Evolutionary conservation across 345 rosid species (phyloP), one percentile per base, ranked within the genome.

Genomic region (Leavenworthia alabamica): DNA sequence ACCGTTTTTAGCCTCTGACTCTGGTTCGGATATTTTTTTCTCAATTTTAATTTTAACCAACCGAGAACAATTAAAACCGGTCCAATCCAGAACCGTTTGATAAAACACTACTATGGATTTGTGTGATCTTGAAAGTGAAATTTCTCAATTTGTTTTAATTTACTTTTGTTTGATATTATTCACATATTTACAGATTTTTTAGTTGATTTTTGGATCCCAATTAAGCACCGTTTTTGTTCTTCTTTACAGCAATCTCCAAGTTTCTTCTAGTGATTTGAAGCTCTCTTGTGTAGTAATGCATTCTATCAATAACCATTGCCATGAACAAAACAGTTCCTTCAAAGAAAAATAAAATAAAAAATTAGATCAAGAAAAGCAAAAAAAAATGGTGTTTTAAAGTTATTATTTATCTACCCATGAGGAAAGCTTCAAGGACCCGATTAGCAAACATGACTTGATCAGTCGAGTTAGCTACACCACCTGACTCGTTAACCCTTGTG

Each of bases 281-380:
- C 66, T 71, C 75, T 58, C 71, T 71, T 27, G 75, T 50, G 66
- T 64, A 71, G 32, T 71, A 71, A 71, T 71, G 75, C 66, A 71
- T 64, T 15, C 75, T 71, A 22, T 71, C 75, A 35, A 58, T 71
- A 20, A 71, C 71, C 75, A 71, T 51, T 36, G 66, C 75, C 60
- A 64, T 23, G 61, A 64, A 71, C 62, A 71, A 43, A 23, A 64
- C 54, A 4, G 66, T 57, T 37, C 66, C 75, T 64, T 48, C 16
- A 26, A 0, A 41, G 7, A 48, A 3, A 4, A 55, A 69, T 9
- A 0, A 10, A 31, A 50, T 35, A 1, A 48, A 59, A 2, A 61
- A 45, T 32, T 45, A 56, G 1, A 11, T 36, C 4, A 29, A 23
- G 9, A 36, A 36, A 24, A 0, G 39, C 15, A 12, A 14, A 7